phyloP scores from a whole-genome alignment of 129 eudicot species.

The Artemisia argyi region DNA sequence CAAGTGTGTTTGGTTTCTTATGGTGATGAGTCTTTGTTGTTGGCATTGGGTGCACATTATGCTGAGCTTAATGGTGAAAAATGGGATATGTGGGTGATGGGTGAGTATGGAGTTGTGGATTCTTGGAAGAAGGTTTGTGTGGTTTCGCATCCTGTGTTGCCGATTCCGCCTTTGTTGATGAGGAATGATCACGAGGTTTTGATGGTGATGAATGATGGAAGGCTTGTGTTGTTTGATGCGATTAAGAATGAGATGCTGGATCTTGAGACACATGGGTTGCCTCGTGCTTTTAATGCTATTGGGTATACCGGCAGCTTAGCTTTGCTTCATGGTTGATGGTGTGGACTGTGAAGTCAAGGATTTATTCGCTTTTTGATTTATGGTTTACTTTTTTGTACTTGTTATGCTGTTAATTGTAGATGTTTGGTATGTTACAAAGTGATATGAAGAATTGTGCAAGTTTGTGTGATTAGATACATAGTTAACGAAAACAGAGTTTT shows the following conservation, averaged over 20 bases:
- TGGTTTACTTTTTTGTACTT: not conserved
- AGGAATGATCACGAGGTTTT: constrained; percentile 30
- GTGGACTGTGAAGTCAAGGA: not conserved
- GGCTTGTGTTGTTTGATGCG: constrained; percentile 33
- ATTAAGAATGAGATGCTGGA: constrained; percentile 24
- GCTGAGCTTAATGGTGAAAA: constrained; percentile 16
- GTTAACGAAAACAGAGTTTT: no score
- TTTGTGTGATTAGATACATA: not conserved
- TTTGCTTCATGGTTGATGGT: constrained; percentile 36
- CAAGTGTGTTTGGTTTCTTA: constrained; percentile 22
- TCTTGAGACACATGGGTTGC: constrained; percentile 33
- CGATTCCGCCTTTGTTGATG: constrained; percentile 37
- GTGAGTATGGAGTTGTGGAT: constrained; percentile 39
- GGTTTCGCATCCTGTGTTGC: constrained; percentile 19
- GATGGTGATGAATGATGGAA: constrained; percentile 29
- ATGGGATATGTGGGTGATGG: constrained; percentile 53
- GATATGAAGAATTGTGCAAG: not conserved
- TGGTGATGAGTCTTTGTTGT: constrained; percentile 25
- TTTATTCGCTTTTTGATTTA: not conserved
- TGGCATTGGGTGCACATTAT: constrained; percentile 34
- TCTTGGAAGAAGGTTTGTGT: constrained; percentile 41
- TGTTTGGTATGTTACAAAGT: not conserved
- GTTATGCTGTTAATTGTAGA: not conserved
- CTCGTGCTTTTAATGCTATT: constrained; percentile 28
- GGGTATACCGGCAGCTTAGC: constrained; percentile 41